phyloP scores from a whole-genome alignment of 2,329 filamentous ascomycete genomes.

The Microdochium trichocladiopsis region DNA sequence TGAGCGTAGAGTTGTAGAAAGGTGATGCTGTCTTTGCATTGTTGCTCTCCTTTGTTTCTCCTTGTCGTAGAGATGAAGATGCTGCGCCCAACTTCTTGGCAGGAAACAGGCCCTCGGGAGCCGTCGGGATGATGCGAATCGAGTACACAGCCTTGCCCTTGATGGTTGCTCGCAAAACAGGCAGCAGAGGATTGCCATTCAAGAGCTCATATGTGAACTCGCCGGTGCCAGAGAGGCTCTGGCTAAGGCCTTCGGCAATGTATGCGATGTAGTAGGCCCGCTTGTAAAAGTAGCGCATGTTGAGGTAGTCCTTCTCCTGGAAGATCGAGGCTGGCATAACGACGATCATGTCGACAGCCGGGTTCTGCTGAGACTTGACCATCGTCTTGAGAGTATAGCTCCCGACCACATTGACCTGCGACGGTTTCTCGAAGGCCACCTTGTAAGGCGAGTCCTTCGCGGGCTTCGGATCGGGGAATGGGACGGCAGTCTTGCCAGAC shows the following conservation, averaged over 20 bases:
- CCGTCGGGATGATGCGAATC: constrained; percentile 73
- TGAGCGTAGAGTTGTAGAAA: constrained; percentile 83
- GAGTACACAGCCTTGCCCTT: constrained; percentile 29
- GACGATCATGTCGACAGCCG: constrained; percentile 75
- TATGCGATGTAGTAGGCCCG: constrained; percentile 86
- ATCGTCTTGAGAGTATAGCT: constrained; percentile 77
- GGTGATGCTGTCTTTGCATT: constrained; percentile 51
- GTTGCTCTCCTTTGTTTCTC: constrained; percentile 34
- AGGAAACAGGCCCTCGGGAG: constrained; percentile 63
- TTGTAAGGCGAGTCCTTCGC: constrained; percentile 73
- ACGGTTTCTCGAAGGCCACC: constrained; percentile 68
- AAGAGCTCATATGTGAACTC: constrained; percentile 57
- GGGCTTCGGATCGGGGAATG: constrained; percentile 78
- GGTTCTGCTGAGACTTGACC: constrained; percentile 50
- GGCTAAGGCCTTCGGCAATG: constrained; percentile 63
- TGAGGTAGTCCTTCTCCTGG: constrained; percentile 90
- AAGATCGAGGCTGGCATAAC: constrained; percentile 77
- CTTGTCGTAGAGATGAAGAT: constrained; percentile 62
- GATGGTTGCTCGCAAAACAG: constrained; percentile 45
- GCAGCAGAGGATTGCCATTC: constrained; percentile 70
- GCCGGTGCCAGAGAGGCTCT: constrained; percentile 44
- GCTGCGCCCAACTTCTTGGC: constrained; percentile 62
- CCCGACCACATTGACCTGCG: constrained; percentile 78
- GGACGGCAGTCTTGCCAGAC: constrained; percentile 62
- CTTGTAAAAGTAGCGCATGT: constrained; percentile 92